Evolutionary conservation across 345 rosid genomes (phyloP).

Genomic region (Diplotaxis tenuifolia): DNA sequence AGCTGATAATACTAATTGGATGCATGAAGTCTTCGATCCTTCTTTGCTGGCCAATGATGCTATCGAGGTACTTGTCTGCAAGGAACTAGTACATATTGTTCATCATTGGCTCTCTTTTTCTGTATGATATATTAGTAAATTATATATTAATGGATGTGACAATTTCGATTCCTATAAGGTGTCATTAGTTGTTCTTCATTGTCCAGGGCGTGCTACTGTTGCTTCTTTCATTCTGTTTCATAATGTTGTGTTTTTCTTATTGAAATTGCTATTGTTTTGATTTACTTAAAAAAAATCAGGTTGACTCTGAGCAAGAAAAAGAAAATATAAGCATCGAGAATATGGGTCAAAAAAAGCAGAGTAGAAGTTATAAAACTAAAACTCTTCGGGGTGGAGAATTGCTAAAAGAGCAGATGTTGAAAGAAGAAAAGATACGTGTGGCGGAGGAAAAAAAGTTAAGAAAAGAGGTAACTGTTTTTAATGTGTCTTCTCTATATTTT

Average conservation of each 20-base stretch:
- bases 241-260: not conserved
- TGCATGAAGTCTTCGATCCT: slow-evolving; percentile 34
- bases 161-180: not conserved
- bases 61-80: slow-evolving; percentile 38
- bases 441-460: slow-evolving; percentile 73
- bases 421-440: slow-evolving; percentile 52
- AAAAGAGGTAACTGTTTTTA: slow-evolving; percentile 57
- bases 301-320: slow-evolving; percentile 48
- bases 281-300: slow-evolving; percentile 34
- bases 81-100: slow-evolving; percentile 1
- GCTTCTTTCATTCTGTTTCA: not conserved
- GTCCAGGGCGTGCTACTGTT: not conserved
- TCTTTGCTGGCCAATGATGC: slow-evolving; percentile 32
- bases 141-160: not conserved
- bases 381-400: slow-evolving; percentile 35
- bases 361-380: slow-evolving; percentile 35
- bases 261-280: not conserved
- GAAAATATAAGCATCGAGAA: slow-evolving; percentile 52
- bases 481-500: not conserved
- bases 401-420: slow-evolving; percentile 47
- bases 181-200: not conserved
- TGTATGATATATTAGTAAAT: not conserved
- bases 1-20: slow-evolving; percentile 32
- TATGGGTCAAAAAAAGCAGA: slow-evolving; percentile 31
- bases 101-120: not conserved